A percentile compares a stretch with the other conserved stretches of the same genome.
Conservation (phyloP, 306 rosid genomes). For the Vigna radiata region DNA sequence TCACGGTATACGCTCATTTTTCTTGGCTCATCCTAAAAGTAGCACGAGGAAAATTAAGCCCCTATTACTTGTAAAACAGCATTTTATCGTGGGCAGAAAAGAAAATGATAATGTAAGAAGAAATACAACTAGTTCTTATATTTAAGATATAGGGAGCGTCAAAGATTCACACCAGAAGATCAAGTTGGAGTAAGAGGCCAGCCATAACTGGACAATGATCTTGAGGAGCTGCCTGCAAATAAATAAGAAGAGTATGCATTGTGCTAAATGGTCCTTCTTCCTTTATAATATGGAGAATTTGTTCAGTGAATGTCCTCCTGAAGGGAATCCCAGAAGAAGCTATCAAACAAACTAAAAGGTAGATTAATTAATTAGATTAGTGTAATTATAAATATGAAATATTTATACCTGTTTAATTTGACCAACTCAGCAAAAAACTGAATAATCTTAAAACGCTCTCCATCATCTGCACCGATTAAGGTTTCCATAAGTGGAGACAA, state of each 20-base stretch:
- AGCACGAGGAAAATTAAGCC: conserved; percentile 36
- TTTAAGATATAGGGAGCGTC: conserved; percentile 3
- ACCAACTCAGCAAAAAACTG: conserved; percentile 74
- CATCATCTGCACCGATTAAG: conserved; percentile 61
- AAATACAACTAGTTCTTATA: conserved; percentile 25
- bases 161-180: conserved; percentile 81
- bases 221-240: conserved; percentile 72
- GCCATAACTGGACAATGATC: conserved; percentile 86
- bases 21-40: conserved; percentile 80
- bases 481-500: conserved; percentile 71
- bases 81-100: conserved; percentile 18
- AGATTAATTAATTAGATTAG: conserved; percentile 26
- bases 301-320: conserved; percentile 81
- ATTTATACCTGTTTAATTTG: conserved; percentile 72
- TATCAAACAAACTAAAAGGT: conserved; percentile 23
- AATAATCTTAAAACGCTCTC: conserved; percentile 70
- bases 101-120: conserved; percentile 3
- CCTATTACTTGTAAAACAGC: conserved; percentile 20
- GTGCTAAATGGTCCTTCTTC: conserved; percentile 86
- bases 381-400: conserved; percentile 16
- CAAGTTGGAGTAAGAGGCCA: conserved; percentile 90
- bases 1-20: conserved; percentile 96
- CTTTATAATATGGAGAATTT: conserved; percentile 80
- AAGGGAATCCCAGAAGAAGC: conserved; percentile 42
- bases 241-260: conserved; percentile 84